Conservation (phyloP, 257 asterid species). For the Solanum piurae region DNA sequence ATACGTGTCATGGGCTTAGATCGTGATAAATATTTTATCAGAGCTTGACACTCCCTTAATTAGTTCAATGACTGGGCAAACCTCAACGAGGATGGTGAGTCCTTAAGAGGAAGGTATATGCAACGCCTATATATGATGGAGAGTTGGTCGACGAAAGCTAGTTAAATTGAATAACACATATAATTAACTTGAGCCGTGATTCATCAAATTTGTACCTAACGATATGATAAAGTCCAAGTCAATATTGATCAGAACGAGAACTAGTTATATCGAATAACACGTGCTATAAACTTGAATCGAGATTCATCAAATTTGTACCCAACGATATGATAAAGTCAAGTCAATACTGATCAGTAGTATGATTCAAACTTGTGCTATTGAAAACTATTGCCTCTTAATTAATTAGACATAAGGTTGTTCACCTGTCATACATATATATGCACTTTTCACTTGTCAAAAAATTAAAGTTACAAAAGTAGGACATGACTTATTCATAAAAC, state of each 20-base stretch:
- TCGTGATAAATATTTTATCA: background rate
- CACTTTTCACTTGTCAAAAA: background rate
- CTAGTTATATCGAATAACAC: background rate
- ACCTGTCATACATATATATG: background rate
- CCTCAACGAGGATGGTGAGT: background rate
- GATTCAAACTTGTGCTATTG: background rate
- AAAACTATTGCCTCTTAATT: background rate
- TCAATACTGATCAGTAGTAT: background rate
- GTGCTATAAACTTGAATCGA: background rate
- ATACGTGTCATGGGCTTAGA: background rate
- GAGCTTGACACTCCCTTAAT: background rate
- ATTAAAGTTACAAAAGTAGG: background rate
- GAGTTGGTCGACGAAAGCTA: background rate
- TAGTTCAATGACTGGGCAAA: background rate
- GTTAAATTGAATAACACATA: background rate
- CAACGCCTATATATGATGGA: background rate
- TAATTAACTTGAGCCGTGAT: background rate
- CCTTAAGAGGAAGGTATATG: background rate
- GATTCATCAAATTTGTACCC: background rate
- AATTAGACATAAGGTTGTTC: background rate
- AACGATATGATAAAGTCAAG: background rate
- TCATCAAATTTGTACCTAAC: background rate
- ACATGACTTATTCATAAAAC: background rate
- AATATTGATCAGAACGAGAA: background rate
- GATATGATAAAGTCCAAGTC: background rate